phyloP scores from a whole-genome alignment of 441 rosid species.

The Corymbia calophylla region DNA sequence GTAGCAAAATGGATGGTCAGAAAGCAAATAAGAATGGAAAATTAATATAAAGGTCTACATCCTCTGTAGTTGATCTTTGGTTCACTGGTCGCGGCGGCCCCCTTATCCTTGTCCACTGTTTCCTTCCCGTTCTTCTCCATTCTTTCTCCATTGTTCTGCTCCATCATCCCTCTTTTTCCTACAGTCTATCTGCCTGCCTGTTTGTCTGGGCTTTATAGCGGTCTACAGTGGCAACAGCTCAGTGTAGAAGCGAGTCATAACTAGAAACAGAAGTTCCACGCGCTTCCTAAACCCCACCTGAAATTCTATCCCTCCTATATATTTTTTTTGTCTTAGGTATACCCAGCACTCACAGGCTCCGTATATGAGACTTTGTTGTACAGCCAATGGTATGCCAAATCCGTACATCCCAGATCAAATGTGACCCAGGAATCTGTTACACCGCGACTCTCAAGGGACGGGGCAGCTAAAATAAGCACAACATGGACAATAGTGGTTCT shows the following conservation, averaged over 20 bases:
- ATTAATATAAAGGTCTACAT: not conserved
- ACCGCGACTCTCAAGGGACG: not conserved
- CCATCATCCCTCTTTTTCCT: not conserved
- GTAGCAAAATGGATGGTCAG: not conserved
- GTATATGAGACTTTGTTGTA: not conserved
- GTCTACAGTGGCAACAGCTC: not conserved
- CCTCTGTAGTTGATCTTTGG: conserved; percentile 3
- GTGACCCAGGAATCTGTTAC: not conserved
- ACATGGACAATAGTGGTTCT: not conserved
- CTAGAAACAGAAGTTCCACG: not conserved
- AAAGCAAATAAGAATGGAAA: no score
- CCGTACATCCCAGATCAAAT: not conserved
- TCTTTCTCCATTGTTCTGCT: not conserved
- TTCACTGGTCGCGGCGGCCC: conserved; percentile 7
- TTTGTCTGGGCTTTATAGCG: not conserved
- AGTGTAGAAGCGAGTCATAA: not conserved
- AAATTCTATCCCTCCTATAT: no score
- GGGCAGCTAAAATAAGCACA: not conserved
- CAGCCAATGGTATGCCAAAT: not conserved
- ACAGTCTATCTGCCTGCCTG: not conserved
- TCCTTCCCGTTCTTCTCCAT: not conserved
- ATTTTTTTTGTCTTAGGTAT: no score
- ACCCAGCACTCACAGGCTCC: no score
- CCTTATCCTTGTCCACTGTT: conserved; percentile 22
- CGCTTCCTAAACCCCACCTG: no score